phyloP scores from a whole-genome alignment of 192 early-diverging fungal species.

The Phycomyces blakesleeanus region DNA sequence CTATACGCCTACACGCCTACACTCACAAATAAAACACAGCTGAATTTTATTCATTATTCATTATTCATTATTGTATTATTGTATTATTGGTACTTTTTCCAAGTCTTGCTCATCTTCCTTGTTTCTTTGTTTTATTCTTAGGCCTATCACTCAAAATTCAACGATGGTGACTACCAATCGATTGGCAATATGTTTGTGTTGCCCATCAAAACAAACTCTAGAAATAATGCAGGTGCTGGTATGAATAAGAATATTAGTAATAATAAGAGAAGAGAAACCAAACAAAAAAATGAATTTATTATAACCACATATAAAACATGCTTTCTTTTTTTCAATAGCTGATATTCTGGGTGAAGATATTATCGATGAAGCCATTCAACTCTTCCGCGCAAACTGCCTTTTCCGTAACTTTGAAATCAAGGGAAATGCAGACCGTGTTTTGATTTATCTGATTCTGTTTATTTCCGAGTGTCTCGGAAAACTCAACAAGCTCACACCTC shows the following conservation, averaged over 20 bases:
- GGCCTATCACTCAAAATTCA: slow-evolving; percentile 90
- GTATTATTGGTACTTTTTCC: too few relatives aligned
- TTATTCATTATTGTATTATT: too few relatives aligned
- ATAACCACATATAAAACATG: too few relatives aligned
- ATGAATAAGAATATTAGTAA: background rate
- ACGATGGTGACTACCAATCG: slow-evolving; percentile 55
- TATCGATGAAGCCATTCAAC: slow-evolving; percentile 89
- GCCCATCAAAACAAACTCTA: slow-evolving; percentile 84
- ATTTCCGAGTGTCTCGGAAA: slow-evolving; percentile 80
- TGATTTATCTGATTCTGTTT: slow-evolving; percentile 93
- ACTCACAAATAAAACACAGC: too few relatives aligned
- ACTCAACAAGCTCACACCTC: slow-evolving; percentile 48
- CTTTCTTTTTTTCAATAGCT: slow-evolving; percentile 36
- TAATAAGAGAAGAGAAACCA: background rate
- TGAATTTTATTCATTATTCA: too few relatives aligned
- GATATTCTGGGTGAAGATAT: slow-evolving; percentile 72
- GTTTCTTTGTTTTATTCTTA: slow-evolving; percentile 18
- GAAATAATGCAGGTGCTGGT: slow-evolving; percentile 73
- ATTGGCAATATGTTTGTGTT: slow-evolving; percentile 86
- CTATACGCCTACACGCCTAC: too few relatives aligned
- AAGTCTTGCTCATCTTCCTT: too few relatives aligned
- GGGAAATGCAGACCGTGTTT: slow-evolving; percentile 84
- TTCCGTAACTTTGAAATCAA: slow-evolving; percentile 99
- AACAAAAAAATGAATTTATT: too few relatives aligned
- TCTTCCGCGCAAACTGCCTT: slow-evolving; percentile 95